phyloP scores from a whole-genome alignment of 805 yeast species.

The Starmerella cellae region DNA sequence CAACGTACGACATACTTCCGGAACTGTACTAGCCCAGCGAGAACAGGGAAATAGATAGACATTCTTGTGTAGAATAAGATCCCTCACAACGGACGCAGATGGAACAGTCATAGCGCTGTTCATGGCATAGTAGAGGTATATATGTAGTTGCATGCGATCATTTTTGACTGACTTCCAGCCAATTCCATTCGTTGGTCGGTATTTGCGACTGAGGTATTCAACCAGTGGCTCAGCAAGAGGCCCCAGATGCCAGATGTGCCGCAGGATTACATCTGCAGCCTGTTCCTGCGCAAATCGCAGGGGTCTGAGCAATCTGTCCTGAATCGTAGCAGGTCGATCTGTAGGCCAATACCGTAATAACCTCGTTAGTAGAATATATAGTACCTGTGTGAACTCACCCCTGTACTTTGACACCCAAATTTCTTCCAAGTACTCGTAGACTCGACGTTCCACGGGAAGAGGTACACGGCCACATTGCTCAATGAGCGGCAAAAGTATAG shows the following conservation, averaged over 20 bases:
- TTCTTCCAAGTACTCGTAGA: constrained; percentile 10
- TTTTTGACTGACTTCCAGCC: neutral
- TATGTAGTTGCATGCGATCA: constrained; percentile 5
- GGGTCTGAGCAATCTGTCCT: constrained; percentile 3
- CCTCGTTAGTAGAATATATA: constrained; percentile 6
- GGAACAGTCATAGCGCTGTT: neutral
- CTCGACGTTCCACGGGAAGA: constrained; percentile 5
- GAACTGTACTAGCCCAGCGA: constrained; percentile 10
- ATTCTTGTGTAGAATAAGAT: constrained; percentile 1
- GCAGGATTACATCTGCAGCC: constrained; percentile 7
- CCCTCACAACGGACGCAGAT: neutral
- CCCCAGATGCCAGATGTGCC: constrained; percentile 16
- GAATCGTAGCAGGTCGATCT: neutral
- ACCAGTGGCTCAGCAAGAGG: constrained; percentile 6
- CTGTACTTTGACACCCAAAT: constrained; percentile 5
- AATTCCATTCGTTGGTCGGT: neutral
- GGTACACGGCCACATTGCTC: constrained; percentile 10
- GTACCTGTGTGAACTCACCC: constrained; percentile 2
- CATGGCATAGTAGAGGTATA: constrained; percentile 7
- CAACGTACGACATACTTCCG: constrained; percentile 12
- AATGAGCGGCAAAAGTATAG: constrained; percentile 11
- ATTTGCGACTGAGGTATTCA: neutral
- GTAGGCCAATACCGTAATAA: constrained; percentile 14
- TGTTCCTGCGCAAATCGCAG: neutral
- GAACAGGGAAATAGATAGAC: constrained; percentile 12